Conservation (phyloP, 352 stramenopile genomes). For the Pelagophyceae sp. region DNA sequence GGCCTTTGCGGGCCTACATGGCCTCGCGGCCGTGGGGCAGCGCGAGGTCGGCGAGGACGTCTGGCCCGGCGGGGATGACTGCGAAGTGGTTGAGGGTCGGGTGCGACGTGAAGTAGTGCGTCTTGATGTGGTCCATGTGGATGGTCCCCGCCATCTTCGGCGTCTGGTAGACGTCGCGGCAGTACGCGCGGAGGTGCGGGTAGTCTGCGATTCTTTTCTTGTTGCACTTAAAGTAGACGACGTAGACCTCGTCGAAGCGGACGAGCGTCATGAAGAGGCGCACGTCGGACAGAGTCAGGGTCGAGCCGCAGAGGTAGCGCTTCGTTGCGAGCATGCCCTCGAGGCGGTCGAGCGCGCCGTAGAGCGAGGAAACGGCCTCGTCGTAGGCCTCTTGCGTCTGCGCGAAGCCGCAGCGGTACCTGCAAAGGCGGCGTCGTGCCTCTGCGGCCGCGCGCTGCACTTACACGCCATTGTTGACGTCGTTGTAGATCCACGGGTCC, state of each 20-base stretch:
- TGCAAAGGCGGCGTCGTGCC: too few relatives aligned
- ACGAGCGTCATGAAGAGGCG: slow-evolving; percentile 78
- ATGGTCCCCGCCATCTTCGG: slow-evolving; percentile 55
- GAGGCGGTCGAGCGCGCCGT: slow-evolving; percentile 61
- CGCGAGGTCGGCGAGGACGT: neutral
- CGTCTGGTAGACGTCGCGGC: slow-evolving; percentile 83
- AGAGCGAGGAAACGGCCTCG: slow-evolving; percentile 68
- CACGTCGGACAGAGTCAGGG: slow-evolving; percentile 62
- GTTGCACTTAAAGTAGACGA: slow-evolving; percentile 75
- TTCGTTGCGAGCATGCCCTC: slow-evolving; percentile 61
- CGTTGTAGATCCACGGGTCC: slow-evolving; percentile 73
- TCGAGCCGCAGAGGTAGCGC: slow-evolving; percentile 58
- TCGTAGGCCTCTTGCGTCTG: slow-evolving; percentile 71
- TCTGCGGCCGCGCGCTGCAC: too few relatives aligned
- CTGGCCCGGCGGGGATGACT: slow-evolving; percentile 71
- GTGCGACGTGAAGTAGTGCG: slow-evolving; percentile 89
- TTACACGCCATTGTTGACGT: slow-evolving; percentile 80
- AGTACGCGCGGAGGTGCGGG: slow-evolving; percentile 65
- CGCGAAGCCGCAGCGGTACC: slow-evolving; percentile 63
- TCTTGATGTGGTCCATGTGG: slow-evolving; percentile 92
- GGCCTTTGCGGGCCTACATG: too few relatives aligned
- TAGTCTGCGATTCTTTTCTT: slow-evolving; percentile 64
- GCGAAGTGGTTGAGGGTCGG: slow-evolving; percentile 80
- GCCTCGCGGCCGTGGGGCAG: neutral
- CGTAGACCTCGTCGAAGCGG: slow-evolving; percentile 87